Evolutionary conservation across 805 yeast genomes (phyloP), one percentile per base, ranked within the genome.

Genomic region (Lachancea kluyveri): DNA sequence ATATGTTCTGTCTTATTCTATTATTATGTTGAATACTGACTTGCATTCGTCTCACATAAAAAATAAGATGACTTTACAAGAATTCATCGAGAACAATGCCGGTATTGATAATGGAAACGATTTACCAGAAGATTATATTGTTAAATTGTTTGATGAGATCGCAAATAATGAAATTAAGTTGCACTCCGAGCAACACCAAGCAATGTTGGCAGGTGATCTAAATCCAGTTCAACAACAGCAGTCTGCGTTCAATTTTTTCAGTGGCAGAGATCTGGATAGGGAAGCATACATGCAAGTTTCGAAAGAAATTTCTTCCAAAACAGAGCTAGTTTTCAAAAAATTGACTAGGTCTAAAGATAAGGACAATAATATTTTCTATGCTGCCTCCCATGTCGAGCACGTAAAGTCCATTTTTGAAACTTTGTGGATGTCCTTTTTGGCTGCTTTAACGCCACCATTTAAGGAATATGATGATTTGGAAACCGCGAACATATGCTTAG

Each of bases 371-470:
- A 68, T 74, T 1, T 88, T 78, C 52, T 84, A 85, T 56, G 74
- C 79, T 12, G 96, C 96, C 0, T 74, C 87, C 2, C 90, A 83
- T 49, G 74, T 83, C 10, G 94, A 86, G 45, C 96, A 90, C 53
- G 95, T 90, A 10, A 80, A 74, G 52, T 88, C 96, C 1, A 84
- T 94, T 52, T 90, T 92, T 60, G 96, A 90, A 48, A 85, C 85
- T 11, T 64, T 83, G 26, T 92, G 99, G 99, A 88, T 94, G 96
- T 86, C 96, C 0, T 74, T 92, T 28, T 67, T 92, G 43, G 97
- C 97, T 5, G 96, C 94, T 1, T 67, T 92, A 30, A 87, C 96
- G 0, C 90, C 94, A 3, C 94, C 96, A 5, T 87, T 88, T 64
- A 86, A 81, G 52, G 96, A 86, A 34, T 78, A 80, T 41, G 87